Percentiles rank a stretch among this genome's conserved stretches.
These are phyloP conservation scores for Corrigiola litoralis DNA, from an alignment of 179 eudicot genomes.

Conservation along the genomic window DNA sequence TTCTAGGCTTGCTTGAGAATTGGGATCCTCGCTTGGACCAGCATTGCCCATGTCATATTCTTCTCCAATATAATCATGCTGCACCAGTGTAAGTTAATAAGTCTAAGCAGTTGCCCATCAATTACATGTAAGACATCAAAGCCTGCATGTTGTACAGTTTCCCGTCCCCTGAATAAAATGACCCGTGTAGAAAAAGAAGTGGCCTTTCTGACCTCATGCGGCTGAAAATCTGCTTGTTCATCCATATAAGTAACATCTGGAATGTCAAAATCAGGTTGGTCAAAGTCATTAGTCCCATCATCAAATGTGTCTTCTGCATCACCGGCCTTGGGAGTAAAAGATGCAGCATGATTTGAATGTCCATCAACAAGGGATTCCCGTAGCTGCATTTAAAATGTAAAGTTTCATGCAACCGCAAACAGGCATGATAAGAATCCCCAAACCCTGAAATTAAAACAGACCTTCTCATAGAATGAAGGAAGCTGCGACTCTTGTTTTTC, in stretches of 20 bases:
- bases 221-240: conserved; percentile 35
- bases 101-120: background rate
- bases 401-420: conserved; percentile 15
- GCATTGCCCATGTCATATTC: conserved; percentile 29
- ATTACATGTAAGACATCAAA: conserved; percentile 1
- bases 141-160: background rate
- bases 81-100: conserved; percentile 26
- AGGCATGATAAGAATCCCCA: background rate
- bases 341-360: conserved; percentile 28
- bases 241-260: conserved; percentile 47
- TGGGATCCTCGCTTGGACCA: conserved; percentile 39
- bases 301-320: conserved; percentile 42
- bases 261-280: conserved; percentile 57
- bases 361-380: conserved; percentile 62
- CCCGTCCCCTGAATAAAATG: background rate
- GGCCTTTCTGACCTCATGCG: conserved; percentile 15
- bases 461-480: conserved; percentile 73
- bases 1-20: conserved; percentile 70
- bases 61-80: conserved; percentile 47
- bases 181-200: background rate
- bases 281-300: conserved; percentile 48
- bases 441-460: conserved; percentile 16
- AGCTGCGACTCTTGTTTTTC: conserved; percentile 41
- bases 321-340: conserved; percentile 30
- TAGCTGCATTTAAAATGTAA: conserved; percentile 48